Evolutionary conservation across 2,329 filamentous ascomycete species (phyloP).

Genomic region (Taxawa tesnikishii): DNA sequence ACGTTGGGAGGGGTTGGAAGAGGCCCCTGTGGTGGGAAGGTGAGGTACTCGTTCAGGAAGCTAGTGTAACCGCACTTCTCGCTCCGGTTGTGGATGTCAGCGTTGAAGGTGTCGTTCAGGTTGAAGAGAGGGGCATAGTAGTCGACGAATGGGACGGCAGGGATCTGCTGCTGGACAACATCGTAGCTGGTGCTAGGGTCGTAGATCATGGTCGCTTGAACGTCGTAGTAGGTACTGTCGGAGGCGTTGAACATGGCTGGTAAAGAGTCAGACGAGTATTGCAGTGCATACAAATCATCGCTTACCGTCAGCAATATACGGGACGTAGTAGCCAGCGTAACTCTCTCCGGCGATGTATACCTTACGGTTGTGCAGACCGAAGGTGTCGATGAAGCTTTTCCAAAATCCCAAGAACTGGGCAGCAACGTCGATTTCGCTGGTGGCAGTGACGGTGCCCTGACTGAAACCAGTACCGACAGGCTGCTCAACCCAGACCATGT

Average conservation of each 20-base stretch:
- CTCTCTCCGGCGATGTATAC: constrained; percentile 65
- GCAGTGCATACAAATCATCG: constrained; percentile 32
- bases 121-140: constrained; percentile 48
- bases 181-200: constrained; percentile 52
- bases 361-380: constrained; percentile 41
- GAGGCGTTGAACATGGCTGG: constrained; percentile 53
- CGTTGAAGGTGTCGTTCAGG: constrained; percentile 48
- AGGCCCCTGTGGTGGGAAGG: constrained; percentile 54
- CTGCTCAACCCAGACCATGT: constrained; percentile 33
- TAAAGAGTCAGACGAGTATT: no score
- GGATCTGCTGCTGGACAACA: constrained; percentile 36
- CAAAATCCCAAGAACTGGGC: constrained; percentile 37
- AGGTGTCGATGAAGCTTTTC: constrained; percentile 43
- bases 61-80: constrained; percentile 50
- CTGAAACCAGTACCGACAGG: constrained; percentile 28
- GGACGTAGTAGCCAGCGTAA: constrained; percentile 51
- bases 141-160: constrained; percentile 47
- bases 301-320: constrained; percentile 47
- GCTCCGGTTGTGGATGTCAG: constrained; percentile 35
- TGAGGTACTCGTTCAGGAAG: constrained; percentile 48
- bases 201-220: constrained; percentile 59
- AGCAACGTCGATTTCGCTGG: constrained; percentile 33
- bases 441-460: constrained; percentile 31
- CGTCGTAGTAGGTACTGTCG: constrained; percentile 52
- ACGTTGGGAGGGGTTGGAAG: constrained; percentile 42